Conservation (phyloP, 441 rosid genomes). For the Raphanus hybrid region DNA sequence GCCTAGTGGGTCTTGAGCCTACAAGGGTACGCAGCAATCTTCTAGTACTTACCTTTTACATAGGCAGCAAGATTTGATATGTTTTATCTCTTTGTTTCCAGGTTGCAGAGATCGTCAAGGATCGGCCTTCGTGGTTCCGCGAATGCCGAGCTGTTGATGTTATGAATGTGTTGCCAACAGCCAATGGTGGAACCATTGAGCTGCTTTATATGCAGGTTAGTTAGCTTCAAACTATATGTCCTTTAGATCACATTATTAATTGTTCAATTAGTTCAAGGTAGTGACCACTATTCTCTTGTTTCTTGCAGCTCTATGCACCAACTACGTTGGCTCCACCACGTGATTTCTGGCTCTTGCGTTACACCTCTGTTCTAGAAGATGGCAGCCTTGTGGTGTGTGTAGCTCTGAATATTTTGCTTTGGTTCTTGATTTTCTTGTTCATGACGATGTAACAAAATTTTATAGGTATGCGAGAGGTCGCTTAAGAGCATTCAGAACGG, state of each 20-base stretch:
- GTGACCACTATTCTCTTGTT: no score
- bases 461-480: constrained; percentile 89
- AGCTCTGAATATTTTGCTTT: constrained; percentile 24
- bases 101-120: constrained; percentile 99
- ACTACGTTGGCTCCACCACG: constrained; percentile 98
- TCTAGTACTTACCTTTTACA: no score
- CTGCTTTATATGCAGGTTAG: constrained; percentile 97
- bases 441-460: constrained; percentile 12
- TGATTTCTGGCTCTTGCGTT: constrained; percentile 96
- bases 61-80: no score
- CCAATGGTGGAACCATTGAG: constrained; percentile 99
- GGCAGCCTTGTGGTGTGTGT: constrained; percentile 93
- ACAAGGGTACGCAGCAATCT: no score
- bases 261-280: no score
- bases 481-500: constrained; percentile 94
- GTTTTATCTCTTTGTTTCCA: no score
- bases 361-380: constrained; percentile 93
- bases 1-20: constrained; percentile 99
- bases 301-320: constrained; percentile 97
- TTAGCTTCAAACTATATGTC: no score
- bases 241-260: no score
- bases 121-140: constrained; percentile 96
- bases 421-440: constrained; percentile 14
- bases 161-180: constrained; percentile 93
- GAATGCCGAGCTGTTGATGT: constrained; percentile 99